Conservation (phyloP, 805 yeast genomes). For the Candida peoriensis region DNA sequence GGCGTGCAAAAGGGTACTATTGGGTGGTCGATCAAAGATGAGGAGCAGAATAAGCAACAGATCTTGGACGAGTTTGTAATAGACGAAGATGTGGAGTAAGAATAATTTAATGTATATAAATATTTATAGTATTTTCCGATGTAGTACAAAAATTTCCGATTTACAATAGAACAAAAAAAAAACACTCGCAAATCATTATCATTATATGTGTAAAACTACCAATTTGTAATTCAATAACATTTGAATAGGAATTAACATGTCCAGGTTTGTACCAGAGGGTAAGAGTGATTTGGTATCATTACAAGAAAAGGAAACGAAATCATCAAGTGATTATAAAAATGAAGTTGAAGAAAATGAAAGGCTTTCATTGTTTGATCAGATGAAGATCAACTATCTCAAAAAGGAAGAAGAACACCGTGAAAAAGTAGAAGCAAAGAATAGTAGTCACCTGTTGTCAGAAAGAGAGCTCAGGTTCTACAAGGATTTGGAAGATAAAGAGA, state of each 20-base stretch:
- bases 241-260: no score
- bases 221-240: no score
- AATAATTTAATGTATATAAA: not conserved
- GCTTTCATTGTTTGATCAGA: constrained; percentile 23
- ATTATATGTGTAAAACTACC: no score
- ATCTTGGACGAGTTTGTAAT: constrained; percentile 46
- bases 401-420: constrained; percentile 22
- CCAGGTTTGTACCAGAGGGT: constrained; percentile 25
- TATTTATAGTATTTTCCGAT: not conserved
- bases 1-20: constrained; percentile 33
- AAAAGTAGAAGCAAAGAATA: constrained; percentile 19
- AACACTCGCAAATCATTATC: not conserved
- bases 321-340: constrained; percentile 12
- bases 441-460: constrained; percentile 15
- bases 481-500: constrained; percentile 7
- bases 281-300: constrained; percentile 19
- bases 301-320: constrained; percentile 14
- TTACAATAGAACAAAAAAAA: not conserved
- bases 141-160: not conserved
- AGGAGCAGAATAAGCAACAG: constrained; percentile 28
- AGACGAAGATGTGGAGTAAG: constrained; percentile 30
- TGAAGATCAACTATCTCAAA: constrained; percentile 20
- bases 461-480: constrained; percentile 18
- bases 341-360: constrained; percentile 20
- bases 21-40: constrained; percentile 32